Base-by-base conservation (phyloP, 495 filamentous ascomycete species). In the Trichoderma erinaceum region DNA sequence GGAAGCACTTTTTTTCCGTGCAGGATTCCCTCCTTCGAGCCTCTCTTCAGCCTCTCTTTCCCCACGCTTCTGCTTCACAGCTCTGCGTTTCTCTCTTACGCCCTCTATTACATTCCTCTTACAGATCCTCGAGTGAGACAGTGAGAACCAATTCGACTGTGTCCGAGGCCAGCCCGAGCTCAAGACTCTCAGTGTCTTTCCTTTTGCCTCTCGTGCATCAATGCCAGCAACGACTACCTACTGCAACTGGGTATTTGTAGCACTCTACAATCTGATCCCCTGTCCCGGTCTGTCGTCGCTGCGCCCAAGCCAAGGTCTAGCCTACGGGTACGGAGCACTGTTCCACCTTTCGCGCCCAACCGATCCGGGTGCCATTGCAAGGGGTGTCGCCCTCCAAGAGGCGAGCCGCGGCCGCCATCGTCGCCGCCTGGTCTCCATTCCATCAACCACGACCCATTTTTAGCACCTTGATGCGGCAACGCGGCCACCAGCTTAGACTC, bases 371-470 rank as follows among this genome's bases (percentile, higher is more conserved):
- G 56, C 56, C 56, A 61, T 61, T 25, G 56, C 56, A 61, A 32
- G 56, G 56, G 56, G 56, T 61, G 56, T 25, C 56, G 12, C 56
- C 56, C 16, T 16, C 56, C 56, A 27, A 61, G 35, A 61, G 56
- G 56, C 56, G 56, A 61, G 56, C 56, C 56, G 56, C 56, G 56
- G 56, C 56, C 56, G 56, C 56, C 56, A 61, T 61, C 56, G 56
- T 61, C 56, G 23, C 56, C 56, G 23, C 56, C 56, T 35, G 27
- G 56, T 61, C 56, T 32, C 56, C 56, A 27, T 32, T 61, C 56
- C 25, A 61, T 15, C 56, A 32, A 27, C 23, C 56, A 61, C 23
- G 56, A 61, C 56, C 56, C 56, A 18, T 61, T 32, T 32, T 32
- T 29, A 25, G 56, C 23, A 32, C 56, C 56, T 21, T 61, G 56